Evolutionary conservation across 2,329 filamentous ascomycete genomes (phyloP).

Genomic region (Chaetomium sp.): DNA sequence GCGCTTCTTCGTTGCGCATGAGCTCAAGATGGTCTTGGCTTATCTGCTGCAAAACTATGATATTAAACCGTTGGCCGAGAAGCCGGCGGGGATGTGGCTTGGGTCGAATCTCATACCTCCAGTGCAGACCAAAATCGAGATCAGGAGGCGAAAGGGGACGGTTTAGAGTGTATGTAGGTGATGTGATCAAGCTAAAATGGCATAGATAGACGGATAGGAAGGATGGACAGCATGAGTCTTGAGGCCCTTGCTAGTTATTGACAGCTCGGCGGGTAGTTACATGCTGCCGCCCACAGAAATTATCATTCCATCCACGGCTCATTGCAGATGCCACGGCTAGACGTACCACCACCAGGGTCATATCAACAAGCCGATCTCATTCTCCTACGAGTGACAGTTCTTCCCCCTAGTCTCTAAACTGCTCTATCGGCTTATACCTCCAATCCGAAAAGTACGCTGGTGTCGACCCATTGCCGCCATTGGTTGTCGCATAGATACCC

Average conservation of each 20-base stretch:
- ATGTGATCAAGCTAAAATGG: neutral
- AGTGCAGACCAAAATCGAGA: conserved; percentile 39
- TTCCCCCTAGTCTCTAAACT: conserved; percentile 39
- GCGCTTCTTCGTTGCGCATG: conserved; percentile 58
- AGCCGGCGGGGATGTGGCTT: conserved; percentile 48
- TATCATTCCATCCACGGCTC: neutral
- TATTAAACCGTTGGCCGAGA: conserved; percentile 45
- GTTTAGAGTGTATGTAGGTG: conserved; percentile 8
- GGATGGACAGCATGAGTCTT: neutral
- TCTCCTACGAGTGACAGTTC: neutral
- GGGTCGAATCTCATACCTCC: conserved; percentile 49
- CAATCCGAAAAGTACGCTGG: conserved; percentile 53
- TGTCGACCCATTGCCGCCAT: conserved; percentile 48
- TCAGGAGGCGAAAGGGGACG: conserved; percentile 36
- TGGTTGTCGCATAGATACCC: conserved; percentile 56
- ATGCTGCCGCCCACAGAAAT: neutral
- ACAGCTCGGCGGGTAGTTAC: neutral
- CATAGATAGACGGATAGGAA: neutral
- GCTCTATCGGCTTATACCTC: conserved; percentile 47
- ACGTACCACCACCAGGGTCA: neutral
- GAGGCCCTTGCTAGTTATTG: neutral
- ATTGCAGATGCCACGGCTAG: neutral
- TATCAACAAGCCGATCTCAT: neutral
- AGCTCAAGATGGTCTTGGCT: conserved; percentile 57
- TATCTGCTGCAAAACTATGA: conserved; percentile 57